Evolutionary conservation across 2,329 filamentous ascomycete genomes (phyloP).

Genomic region (Phaeosphaeriaceae sp.): DNA sequence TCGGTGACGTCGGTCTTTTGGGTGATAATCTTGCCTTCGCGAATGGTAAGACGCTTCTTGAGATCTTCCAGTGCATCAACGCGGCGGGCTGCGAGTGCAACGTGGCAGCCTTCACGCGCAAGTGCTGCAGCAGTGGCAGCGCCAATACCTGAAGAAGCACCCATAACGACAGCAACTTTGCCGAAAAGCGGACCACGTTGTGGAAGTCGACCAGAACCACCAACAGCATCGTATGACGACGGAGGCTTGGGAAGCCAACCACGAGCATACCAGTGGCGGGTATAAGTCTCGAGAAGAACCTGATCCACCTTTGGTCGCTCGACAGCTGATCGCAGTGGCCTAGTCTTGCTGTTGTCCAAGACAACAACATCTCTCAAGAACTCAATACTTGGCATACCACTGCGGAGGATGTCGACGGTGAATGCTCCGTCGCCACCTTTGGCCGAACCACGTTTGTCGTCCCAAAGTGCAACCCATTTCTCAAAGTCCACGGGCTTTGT

Average conservation of each 20-base stretch:
- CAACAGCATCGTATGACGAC: slow-evolving; percentile 55
- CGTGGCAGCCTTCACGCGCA: slow-evolving; percentile 72
- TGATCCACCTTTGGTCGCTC: slow-evolving; percentile 73
- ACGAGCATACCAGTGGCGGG: slow-evolving; percentile 79
- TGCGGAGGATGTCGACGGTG: slow-evolving; percentile 79
- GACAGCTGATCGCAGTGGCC: slow-evolving; percentile 64
- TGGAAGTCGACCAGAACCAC: slow-evolving; percentile 53
- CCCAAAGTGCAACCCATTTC: slow-evolving; percentile 78
- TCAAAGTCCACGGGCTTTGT: slow-evolving; percentile 72
- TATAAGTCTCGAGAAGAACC: slow-evolving; percentile 76
- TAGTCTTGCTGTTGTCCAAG: slow-evolving; percentile 73
- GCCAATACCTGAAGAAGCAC: slow-evolving; percentile 80
- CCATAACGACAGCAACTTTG: slow-evolving; percentile 77
- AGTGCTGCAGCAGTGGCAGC: slow-evolving; percentile 75
- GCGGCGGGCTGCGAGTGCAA: slow-evolving; percentile 76
- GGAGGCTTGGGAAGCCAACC: slow-evolving; percentile 76
- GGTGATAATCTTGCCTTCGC: slow-evolving; percentile 70
- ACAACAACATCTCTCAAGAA: slow-evolving; percentile 75
- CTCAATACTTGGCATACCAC: slow-evolving; percentile 79
- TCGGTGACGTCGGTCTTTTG: slow-evolving; percentile 77
- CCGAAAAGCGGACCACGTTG: slow-evolving; percentile 68
- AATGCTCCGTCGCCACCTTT: slow-evolving; percentile 75
- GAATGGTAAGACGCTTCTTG: slow-evolving; percentile 65
- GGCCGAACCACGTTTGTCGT: slow-evolving; percentile 68
- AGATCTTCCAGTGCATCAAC: slow-evolving; percentile 71